These are phyloP conservation scores for Thoreauomyces humboldtii DNA, from an alignment of 192 early-diverging fungal species.

Conservation along the genomic window DNA sequence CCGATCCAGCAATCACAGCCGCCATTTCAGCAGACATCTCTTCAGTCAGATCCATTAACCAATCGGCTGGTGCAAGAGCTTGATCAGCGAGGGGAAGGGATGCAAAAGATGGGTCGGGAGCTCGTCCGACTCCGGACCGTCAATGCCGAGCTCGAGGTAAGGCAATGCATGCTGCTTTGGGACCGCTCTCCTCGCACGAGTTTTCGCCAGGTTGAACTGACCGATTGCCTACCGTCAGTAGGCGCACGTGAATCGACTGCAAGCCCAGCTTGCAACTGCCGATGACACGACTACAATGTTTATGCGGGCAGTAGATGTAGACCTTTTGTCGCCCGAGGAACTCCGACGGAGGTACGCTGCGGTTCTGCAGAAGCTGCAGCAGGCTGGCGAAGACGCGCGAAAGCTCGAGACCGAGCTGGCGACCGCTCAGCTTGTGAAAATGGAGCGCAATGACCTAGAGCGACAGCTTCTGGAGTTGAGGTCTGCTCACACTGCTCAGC, in stretches of 20 bases:
- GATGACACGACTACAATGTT: slow-evolving; percentile 34
- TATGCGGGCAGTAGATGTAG: slow-evolving; percentile 41
- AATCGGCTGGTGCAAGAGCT: slow-evolving; percentile 46
- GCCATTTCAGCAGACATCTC: too few relatives aligned
- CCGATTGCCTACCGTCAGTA: slow-evolving; percentile 2
- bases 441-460: slow-evolving; percentile 40
- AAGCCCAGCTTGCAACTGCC: slow-evolving; percentile 16
- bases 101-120: slow-evolving; percentile 47
- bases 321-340: slow-evolving; percentile 36
- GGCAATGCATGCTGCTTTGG: too few relatives aligned
- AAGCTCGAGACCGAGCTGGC: slow-evolving; percentile 29
- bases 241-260: slow-evolving; percentile 27
- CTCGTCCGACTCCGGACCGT: slow-evolving; percentile 28
- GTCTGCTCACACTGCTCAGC: slow-evolving; percentile 48
- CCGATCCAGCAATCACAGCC: too few relatives aligned
- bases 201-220: too few relatives aligned
- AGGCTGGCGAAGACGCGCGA: not conserved
- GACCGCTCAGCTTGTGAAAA: slow-evolving; percentile 13
- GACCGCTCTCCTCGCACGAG: too few relatives aligned
- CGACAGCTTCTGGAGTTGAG: slow-evolving; percentile 39
- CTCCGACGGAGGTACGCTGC: slow-evolving; percentile 38
- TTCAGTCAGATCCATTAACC: slow-evolving; percentile 38
- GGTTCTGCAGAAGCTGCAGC: slow-evolving; percentile 37
- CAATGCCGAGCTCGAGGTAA: slow-evolving; percentile 32
- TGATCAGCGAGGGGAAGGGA: slow-evolving; percentile 29